phyloP scores from a whole-genome alignment of 495 filamentous ascomycete genomes.

The Penicillium odoratum region DNA sequence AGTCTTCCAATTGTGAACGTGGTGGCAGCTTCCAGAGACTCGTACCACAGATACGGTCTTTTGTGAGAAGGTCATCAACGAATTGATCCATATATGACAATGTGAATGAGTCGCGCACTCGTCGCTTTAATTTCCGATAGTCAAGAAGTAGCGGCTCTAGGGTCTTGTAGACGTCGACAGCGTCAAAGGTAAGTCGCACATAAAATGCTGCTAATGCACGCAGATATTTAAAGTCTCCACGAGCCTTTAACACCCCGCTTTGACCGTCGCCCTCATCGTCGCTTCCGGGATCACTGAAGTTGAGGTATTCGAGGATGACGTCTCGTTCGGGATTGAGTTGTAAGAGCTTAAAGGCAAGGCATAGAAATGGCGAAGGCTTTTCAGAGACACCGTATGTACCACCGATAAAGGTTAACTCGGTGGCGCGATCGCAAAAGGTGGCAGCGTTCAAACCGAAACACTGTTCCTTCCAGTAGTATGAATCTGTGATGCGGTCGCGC shows the following conservation, averaged over 20 bases:
- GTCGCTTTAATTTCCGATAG: slow-evolving; percentile 74
- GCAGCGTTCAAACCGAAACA: slow-evolving; percentile 93
- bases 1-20: slow-evolving; percentile 81
- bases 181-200: slow-evolving; percentile 80
- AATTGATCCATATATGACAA: slow-evolving; percentile 91
- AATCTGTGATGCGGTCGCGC: slow-evolving; percentile 89
- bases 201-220: slow-evolving; percentile 89
- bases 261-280: slow-evolving; percentile 33
- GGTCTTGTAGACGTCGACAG: slow-evolving; percentile 74
- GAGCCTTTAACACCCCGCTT: slow-evolving; percentile 42
- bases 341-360: slow-evolving; percentile 90
- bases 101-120: slow-evolving; percentile 65
- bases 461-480: slow-evolving; percentile 98
- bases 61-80: slow-evolving; percentile 85
- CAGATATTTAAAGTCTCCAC: slow-evolving; percentile 85
- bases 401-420: slow-evolving; percentile 77
- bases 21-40: slow-evolving; percentile 89
- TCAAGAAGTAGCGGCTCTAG: slow-evolving; percentile 86
- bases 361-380: slow-evolving; percentile 89
- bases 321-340: slow-evolving; percentile 79
- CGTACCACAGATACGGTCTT: slow-evolving; percentile 88
- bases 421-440: slow-evolving; percentile 86
- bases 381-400: slow-evolving; percentile 81
- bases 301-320: slow-evolving; percentile 78
- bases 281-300: slow-evolving; percentile 49